A percentile compares a stretch with the other conserved stretches of the same genome.
Evolutionary conservation across 2,329 filamentous ascomycete species (phyloP).

Genomic region (Fusarium buharicum): DNA sequence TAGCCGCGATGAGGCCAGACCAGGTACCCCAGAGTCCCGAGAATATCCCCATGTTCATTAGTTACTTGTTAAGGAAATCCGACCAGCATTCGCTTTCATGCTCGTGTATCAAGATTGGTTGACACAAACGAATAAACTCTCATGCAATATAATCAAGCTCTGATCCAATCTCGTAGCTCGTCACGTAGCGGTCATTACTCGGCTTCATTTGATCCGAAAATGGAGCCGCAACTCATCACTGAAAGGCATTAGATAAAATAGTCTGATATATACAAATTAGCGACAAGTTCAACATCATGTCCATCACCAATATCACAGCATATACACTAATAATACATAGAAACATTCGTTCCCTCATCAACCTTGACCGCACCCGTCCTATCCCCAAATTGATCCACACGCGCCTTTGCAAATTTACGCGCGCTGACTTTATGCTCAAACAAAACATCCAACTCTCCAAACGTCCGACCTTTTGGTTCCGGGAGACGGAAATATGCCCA

Average conservation of each 20-base stretch:
- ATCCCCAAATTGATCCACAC: slow-evolving; percentile 36
- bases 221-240: too few species aligned
- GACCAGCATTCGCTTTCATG: too few species aligned
- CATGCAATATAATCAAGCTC: too few species aligned
- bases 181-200: too few species aligned
- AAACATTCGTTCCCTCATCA: slow-evolving; percentile 3
- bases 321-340: not conserved
- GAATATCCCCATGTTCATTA: slow-evolving; percentile 1
- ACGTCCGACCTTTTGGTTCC: slow-evolving; percentile 63
- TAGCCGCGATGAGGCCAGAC: slow-evolving; percentile 9
- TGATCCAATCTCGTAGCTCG: too few species aligned
- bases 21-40: not conserved
- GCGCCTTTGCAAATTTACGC: slow-evolving; percentile 51
- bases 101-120: too few species aligned
- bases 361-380: slow-evolving; percentile 33
- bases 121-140: too few species aligned
- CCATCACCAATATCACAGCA: too few species aligned
- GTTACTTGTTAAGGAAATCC: not conserved
- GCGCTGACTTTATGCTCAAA: slow-evolving; percentile 59
- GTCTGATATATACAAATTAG: not conserved
- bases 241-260: too few species aligned
- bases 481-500: slow-evolving; percentile 65
- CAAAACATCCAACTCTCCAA: slow-evolving; percentile 65
- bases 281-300: too few species aligned
- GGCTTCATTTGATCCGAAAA: too few species aligned